Base-by-base conservation (phyloP, 1,139 yeast species). In the Yueomyces sp. region DNA sequence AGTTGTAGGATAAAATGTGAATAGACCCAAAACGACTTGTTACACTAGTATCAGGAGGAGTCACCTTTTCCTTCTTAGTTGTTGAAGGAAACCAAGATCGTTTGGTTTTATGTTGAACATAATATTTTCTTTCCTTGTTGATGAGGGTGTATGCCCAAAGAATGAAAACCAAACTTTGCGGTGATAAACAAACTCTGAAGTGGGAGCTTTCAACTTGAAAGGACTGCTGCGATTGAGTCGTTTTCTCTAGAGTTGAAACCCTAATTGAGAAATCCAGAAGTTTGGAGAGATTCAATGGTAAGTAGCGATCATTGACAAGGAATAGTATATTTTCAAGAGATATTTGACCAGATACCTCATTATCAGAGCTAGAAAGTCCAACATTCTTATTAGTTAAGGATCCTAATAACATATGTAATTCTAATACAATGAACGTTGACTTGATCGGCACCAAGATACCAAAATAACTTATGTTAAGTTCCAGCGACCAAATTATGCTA, bases 1-100 rank as follows among this genome's bases (percentile, higher is more conserved):
- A 70, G 50, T 81, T 76, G 50, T 78, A 74, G 0, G 87, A 73
- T 8, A 78, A 59, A 39, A 83, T 68, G 44, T 76, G 81, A 37
- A 82, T 66, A 0, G 83, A 67, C 7, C 61, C 59, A 42, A 54
- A 49, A 12, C 46, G 46, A n/a, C 19, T 33, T 11, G n/a, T 11
- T 5, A 11, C n/a, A 33, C 5, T 11, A 12, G 44, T 33, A 3
- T 49, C 38, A 7, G 40, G 8, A 8, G 36, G 11, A 7, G 19
- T 36, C 19, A 19, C 19, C 19, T 19, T 19, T 5, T 12, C 3
- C 4, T 36, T 12, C 6, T 36, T 31, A 3, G 35, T 28, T n/a
- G 42, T 28, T 11, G 36, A 30, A 29, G 44, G 42, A 26, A 43
- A 32, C 52, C 52, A 50, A 19, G 48, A 33, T n/a, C 45, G 40